Base-by-base conservation (phyloP, 75 land plant species). In the Gnetum montanum region DNA sequence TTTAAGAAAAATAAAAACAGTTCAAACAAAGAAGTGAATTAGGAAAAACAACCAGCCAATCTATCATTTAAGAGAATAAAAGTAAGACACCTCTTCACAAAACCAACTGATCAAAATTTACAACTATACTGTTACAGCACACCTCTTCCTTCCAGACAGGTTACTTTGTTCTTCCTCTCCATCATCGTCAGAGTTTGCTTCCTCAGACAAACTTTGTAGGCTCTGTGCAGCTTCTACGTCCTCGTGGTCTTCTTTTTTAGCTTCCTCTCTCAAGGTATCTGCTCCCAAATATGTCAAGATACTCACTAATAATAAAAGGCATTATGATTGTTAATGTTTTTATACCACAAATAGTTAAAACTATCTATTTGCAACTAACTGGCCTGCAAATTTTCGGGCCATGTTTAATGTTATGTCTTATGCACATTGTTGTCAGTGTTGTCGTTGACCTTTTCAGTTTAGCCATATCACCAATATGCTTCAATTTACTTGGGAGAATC, bases 141-240 rank as follows among this genome's bases (percentile, higher is more conserved):
- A 64, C 66, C 60, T 60, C 40, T 47, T 36, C 30, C 43, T 56
- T 10, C 22, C 8, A 30, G 46, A 46, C 34, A 44, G 36, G 36
- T 44, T 48, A 37, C 46, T 35, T 19, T 25, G 22, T 31, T 44
- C 23, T 1, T 47, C 54, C 26, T 66, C 56, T 35, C 31, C 45
- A 52, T 66, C 19, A 1, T 20, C 70, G 4, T 51, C 33, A 3
- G 4, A 8, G 22, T 54, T 29, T 41, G 51, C 63, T 6, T 58
- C 69, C n/a, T 35, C 62, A 16, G 11, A 10, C 6, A 10, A 43
- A 38, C 47, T 59, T n/a, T 8, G 27, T 41, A 41, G 46, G 13
- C 18, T 15, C 1, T 26, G 16, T 31, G 12, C 51, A 41, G 45
- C 59, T 40, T 34, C 15, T 33, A 34, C 37, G 8, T 40, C 72